A percentile compares a stretch with the other conserved stretches of the same genome.
Evolutionary conservation across 83 land plant genomes (phyloP).

Genomic region (Thuja plicata): DNA sequence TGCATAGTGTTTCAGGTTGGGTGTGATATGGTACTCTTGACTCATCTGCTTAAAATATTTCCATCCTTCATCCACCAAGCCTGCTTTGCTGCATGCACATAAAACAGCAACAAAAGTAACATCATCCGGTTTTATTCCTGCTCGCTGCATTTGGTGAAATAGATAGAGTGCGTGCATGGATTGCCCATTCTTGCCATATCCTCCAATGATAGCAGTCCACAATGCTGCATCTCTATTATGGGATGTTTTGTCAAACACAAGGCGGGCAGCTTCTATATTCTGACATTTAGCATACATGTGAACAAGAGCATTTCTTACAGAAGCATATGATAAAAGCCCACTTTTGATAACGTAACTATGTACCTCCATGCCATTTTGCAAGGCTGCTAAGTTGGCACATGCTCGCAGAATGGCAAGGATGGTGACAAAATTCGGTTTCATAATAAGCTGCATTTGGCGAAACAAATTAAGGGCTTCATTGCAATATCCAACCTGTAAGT

Average conservation of each 20-base stretch:
- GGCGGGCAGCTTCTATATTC: slow-evolving; percentile 1
- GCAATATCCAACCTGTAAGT: not conserved
- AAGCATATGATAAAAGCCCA: not conserved
- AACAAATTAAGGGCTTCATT: not conserved
- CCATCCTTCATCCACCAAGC: slow-evolving; percentile 23
- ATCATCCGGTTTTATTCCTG: slow-evolving; percentile 14
- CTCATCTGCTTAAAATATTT: slow-evolving; percentile 23
- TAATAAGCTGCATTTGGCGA: not conserved
- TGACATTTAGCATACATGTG: slow-evolving; percentile 20
- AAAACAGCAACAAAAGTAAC: slow-evolving; percentile 26
- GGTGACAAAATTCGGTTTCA: not conserved
- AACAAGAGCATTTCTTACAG: not conserved
- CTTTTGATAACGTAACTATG: not conserved
- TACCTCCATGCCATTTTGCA: not conserved
- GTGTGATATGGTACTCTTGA: slow-evolving; percentile 13
- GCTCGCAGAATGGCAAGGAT: slow-evolving; percentile 1
- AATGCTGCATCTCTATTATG: not conserved
- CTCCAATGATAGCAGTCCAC: slow-evolving; percentile 13
- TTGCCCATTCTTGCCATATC: not conserved
- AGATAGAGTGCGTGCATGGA: not conserved
- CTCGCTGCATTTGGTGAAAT: not conserved
- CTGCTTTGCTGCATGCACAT: slow-evolving; percentile 27
- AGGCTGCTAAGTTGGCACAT: slow-evolving; percentile 2
- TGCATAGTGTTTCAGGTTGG: slow-evolving; percentile 29
- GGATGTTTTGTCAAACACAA: slow-evolving; percentile 2